Conservation (phyloP, 1,139 yeast species). For the Saccharomyces hybrid region DNA sequence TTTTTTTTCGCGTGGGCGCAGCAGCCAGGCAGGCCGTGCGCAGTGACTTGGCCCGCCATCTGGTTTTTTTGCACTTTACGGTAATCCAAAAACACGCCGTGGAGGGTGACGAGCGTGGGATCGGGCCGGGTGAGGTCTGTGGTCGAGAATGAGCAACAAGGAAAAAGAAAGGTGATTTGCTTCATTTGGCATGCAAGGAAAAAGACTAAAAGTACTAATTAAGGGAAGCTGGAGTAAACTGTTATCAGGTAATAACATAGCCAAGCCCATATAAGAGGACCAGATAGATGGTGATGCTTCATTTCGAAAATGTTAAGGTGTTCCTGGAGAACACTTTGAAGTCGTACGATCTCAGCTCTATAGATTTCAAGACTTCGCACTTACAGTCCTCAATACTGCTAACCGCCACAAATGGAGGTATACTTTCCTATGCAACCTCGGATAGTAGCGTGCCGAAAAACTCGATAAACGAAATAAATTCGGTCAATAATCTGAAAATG, state of each 20-base stretch:
- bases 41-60: neutral
- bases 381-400: constrained; percentile 24
- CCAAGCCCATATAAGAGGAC: too few species aligned
- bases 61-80: neutral
- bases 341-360: constrained; percentile 10
- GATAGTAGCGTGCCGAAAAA: constrained; percentile 1
- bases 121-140: too few species aligned
- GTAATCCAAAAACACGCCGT: neutral
- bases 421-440: constrained; percentile 22
- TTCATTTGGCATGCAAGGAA: neutral
- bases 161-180: neutral
- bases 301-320: constrained; percentile 14
- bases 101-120: too few species aligned
- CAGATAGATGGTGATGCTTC: constrained; percentile 11
- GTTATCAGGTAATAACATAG: too few species aligned
- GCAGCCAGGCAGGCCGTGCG: neutral
- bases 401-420: constrained; percentile 24
- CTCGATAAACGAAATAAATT: constrained; percentile 9
- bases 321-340: constrained; percentile 12
- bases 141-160: neutral
- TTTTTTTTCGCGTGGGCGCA: constrained; percentile 1
- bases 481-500: constrained; percentile 27
- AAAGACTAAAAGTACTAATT: neutral
- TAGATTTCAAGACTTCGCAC: constrained; percentile 10
- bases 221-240: neutral